A percentile compares a stretch with the other conserved stretches of the same genome.
These are phyloP conservation scores for Hibiscus tridactylites DNA, from an alignment of 345 rosid genomes.

Conservation along the genomic window DNA sequence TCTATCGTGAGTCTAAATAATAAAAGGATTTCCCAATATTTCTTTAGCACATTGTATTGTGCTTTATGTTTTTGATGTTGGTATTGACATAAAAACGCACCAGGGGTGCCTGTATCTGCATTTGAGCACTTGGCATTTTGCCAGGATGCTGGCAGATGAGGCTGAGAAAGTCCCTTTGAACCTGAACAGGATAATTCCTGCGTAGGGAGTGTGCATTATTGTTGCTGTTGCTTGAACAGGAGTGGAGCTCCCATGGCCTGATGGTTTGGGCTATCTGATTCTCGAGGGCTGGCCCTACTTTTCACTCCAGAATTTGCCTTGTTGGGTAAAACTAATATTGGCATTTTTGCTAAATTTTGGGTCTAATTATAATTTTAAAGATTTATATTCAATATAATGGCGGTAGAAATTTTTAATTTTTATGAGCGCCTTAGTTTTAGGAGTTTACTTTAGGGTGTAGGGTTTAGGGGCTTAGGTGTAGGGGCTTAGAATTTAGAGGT, in stretches of 20 bases:
- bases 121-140: constrained; percentile 19
- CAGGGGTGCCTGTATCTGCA: constrained; percentile 92
- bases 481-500: too few relatives aligned
- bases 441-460: too few relatives aligned
- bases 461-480: too few relatives aligned
- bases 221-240: constrained; percentile 40
- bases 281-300: neutral
- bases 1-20: constrained; percentile 22
- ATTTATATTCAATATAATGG: too few relatives aligned
- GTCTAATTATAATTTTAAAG: neutral
- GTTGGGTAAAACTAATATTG: neutral
- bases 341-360: neutral
- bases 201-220: constrained; percentile 98
- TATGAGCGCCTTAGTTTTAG: too few relatives aligned
- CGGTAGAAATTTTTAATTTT: too few relatives aligned
- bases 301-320: constrained; percentile 2
- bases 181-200: constrained; percentile 99
- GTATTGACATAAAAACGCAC: constrained; percentile 77
- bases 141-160: constrained; percentile 36
- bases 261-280: constrained; percentile 26
- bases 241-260: constrained; percentile 26
- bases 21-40: constrained; percentile 16
- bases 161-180: constrained; percentile 99
- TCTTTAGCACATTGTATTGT: neutral
- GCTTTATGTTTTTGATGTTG: neutral